phyloP scores from a whole-genome alignment of 192 early-diverging fungal species.

The Oehlia diaphana region DNA sequence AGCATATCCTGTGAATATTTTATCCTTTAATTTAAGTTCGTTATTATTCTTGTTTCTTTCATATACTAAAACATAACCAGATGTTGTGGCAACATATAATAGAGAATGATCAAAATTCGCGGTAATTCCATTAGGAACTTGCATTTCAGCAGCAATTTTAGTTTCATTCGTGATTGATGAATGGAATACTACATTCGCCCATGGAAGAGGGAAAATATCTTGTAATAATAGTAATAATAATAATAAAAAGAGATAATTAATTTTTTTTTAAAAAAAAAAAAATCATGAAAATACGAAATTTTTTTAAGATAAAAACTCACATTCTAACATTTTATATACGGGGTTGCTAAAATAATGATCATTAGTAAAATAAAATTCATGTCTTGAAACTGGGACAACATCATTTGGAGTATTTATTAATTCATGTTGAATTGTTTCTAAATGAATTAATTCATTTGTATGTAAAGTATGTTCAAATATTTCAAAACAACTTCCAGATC shows the following conservation, averaged over 20 bases:
- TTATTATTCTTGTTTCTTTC: slow-evolving; percentile 14
- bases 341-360: slow-evolving; percentile 40
- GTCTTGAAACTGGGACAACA: slow-evolving; percentile 50
- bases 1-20: not conserved
- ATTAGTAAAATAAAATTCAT: slow-evolving; percentile 62
- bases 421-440: slow-evolving; percentile 52
- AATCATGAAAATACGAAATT: not conserved
- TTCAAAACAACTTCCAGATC: slow-evolving; percentile 50
- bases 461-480: slow-evolving; percentile 55
- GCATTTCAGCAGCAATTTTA: not conserved
- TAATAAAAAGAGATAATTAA: not conserved
- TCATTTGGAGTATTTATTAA: slow-evolving; percentile 59
- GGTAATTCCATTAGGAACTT: slow-evolving; percentile 13
- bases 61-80: not conserved
- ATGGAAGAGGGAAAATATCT: not conserved
- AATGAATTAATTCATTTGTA: slow-evolving; percentile 39
- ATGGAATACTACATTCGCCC: slow-evolving; percentile 15
- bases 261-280: not conserved
- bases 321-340: slow-evolving; percentile 41
- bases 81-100: not conserved
- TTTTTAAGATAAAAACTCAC: not conserved
- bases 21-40: not conserved
- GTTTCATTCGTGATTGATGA: not conserved
- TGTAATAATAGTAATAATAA: not conserved
- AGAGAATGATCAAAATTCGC: slow-evolving; percentile 16